phyloP scores from a whole-genome alignment of 2,329 filamentous ascomycete genomes.

The Eutypella sp. region DNA sequence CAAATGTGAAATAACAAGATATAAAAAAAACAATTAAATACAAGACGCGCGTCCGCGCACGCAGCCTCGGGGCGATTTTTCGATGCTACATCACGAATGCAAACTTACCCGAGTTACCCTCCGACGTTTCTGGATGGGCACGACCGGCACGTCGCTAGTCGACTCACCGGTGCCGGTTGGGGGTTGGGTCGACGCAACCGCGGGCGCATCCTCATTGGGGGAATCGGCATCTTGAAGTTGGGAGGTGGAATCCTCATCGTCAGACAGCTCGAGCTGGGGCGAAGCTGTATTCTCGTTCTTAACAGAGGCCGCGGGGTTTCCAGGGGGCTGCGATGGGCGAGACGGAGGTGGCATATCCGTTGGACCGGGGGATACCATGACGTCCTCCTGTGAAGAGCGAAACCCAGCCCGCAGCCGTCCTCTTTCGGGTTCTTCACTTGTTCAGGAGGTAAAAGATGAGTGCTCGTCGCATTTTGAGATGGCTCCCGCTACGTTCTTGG shows the following conservation, averaged over 20 bases:
- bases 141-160: slow-evolving; percentile 33
- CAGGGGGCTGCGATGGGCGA: slow-evolving; percentile 21
- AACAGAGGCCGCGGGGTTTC: slow-evolving; percentile 19
- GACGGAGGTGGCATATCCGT: slow-evolving; percentile 25
- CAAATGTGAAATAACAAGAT: not conserved
- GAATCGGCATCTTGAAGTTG: slow-evolving; percentile 24
- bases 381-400: slow-evolving; percentile 8
- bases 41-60: no score
- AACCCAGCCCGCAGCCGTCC: slow-evolving; percentile 11
- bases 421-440: slow-evolving; percentile 17
- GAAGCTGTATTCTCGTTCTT: slow-evolving; percentile 26
- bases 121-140: slow-evolving; percentile 69
- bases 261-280: slow-evolving; percentile 32
- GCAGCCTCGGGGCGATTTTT: no score
- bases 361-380: slow-evolving; percentile 10
- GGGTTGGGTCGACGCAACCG: slow-evolving; percentile 7
- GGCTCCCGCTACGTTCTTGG: slow-evolving; percentile 4
- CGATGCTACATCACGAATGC: slow-evolving; percentile 3
- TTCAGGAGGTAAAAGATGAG: slow-evolving; percentile 10
- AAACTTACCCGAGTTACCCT: slow-evolving; percentile 68
- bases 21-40: not conserved
- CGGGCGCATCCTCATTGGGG: slow-evolving; percentile 36
- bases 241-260: slow-evolving; percentile 31
- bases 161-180: slow-evolving; percentile 13
- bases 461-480: slow-evolving; percentile 17